Conservation (phyloP, 2,329 filamentous ascomycete genomes). For the Malbranchea zuffiana region DNA sequence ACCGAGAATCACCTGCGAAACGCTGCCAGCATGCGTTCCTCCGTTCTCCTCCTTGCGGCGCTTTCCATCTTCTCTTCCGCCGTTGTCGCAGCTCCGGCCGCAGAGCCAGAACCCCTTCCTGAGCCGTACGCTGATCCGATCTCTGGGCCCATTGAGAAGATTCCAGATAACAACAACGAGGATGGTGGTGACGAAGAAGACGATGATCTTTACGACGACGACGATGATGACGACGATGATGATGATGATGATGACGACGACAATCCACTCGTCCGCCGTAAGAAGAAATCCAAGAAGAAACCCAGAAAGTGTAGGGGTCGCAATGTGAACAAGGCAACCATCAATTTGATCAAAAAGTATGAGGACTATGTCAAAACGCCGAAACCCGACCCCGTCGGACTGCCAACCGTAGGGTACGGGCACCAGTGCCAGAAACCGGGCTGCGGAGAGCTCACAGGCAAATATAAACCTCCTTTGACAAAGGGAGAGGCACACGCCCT, state of each 20-base stretch:
- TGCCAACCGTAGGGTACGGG: slow-evolving; percentile 43
- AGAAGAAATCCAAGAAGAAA: too few species aligned
- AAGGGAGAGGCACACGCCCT: slow-evolving; percentile 32
- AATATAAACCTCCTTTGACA: slow-evolving; percentile 39
- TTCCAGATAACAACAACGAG: too few species aligned
- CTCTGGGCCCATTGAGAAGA: too few species aligned
- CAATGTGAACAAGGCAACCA: slow-evolving; percentile 25
- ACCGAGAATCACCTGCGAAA: slow-evolving; percentile 13
- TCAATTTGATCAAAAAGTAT: slow-evolving; percentile 30
- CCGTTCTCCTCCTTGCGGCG: slow-evolving; percentile 33
- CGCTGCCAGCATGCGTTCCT: slow-evolving; percentile 35
- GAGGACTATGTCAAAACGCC: slow-evolving; percentile 26
- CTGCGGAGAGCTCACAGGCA: slow-evolving; percentile 38
- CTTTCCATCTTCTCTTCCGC: slow-evolving; percentile 22
- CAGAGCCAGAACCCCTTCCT: slow-evolving; percentile 1
- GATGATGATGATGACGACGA: not conserved
- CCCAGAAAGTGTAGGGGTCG: slow-evolving; percentile 17
- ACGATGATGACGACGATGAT: not conserved
- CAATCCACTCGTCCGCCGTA: too few species aligned
- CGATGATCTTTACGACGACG: not conserved
- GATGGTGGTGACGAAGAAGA: not conserved
- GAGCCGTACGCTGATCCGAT: too few species aligned
- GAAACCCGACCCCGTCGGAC: slow-evolving; percentile 35
- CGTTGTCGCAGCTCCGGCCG: slow-evolving; percentile 4
- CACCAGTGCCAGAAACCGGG: slow-evolving; percentile 36